Conservation (phyloP, 116 monocot species). For the Iris pallida region DNA sequence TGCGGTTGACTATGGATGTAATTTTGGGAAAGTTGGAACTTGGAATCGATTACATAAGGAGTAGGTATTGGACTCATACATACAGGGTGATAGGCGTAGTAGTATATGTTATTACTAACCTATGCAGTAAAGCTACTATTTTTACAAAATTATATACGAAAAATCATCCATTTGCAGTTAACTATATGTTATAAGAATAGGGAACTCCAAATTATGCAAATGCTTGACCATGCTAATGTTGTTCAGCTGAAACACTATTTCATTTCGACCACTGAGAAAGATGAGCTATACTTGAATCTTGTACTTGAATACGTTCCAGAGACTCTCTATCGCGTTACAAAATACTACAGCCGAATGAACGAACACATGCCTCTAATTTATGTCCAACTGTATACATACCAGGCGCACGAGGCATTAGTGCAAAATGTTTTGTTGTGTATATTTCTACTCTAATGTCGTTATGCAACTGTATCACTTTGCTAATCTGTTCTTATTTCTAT, state of each 20-base stretch:
- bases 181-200: constrained; percentile 19
- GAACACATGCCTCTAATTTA: constrained; percentile 16
- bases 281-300: constrained; percentile 19
- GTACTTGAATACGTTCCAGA: constrained; percentile 16
- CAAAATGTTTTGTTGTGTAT: background rate
- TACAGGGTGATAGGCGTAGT: no score
- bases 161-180: no score
- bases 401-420: background rate
- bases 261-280: constrained; percentile 11
- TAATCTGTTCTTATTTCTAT: background rate
- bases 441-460: background rate
- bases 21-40: no score
- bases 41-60: no score
- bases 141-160: no score
- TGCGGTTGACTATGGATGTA: no score
- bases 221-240: constrained; percentile 23
- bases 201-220: constrained; percentile 20
- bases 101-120: no score
- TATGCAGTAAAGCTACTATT: no score
- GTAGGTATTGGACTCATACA: no score
- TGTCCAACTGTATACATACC: constrained; percentile 17
- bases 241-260: constrained; percentile 19
- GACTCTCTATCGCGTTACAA: constrained; percentile 12
- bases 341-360: constrained; percentile 8
- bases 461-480: background rate